Evolutionary conservation across 2,329 filamentous ascomycete genomes (phyloP), one percentile per base, ranked within the genome.

Genomic region (Ophiostoma angusticollis): DNA sequence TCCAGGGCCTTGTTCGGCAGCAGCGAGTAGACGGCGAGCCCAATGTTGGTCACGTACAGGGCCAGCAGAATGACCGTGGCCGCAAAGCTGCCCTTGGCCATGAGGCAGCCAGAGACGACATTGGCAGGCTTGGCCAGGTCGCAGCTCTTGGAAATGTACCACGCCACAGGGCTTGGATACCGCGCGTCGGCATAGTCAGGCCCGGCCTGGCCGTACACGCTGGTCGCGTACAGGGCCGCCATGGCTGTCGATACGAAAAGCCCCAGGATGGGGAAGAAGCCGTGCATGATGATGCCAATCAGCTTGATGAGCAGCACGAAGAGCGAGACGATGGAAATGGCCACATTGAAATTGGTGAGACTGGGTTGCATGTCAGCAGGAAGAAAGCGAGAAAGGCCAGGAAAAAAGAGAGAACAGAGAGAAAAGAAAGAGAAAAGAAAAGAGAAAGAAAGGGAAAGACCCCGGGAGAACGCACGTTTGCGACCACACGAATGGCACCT

Each of bases 91-190:
- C 67, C 72, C 55, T 84, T 80, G 6, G 82, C 80, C 54, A 82
- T 68, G 51, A 66, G 58, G 56, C 83, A 89, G 50, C 72, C 74
- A 39, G 67, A 59, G 34, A 70, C 63, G 21, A 70, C 68, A 35
- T 58, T 59, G 44, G 67, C 67, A 5, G 67, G 62, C 38, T 62
- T 63, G 2, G 78, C 76, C 27, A 79, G 65, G 38, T 58, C 63
- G 60, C 83, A 89, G 45, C 72, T 74, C 55, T 80, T 75, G 39
- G 71, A 70, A 49, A 87, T 73, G 56, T 86, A 87, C 83, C 83
- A 89, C 6, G 80, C 70, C 19, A 74, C 67, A 19, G 66, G 64
- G 50, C 77, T 76, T 5, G 70, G 70, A 50, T 77, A 70, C 31
- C 64, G 56, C 6, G 72, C 59, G 56, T 89, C 82, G 47, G 72